A percentile compares a stretch with the other conserved stretches of the same genome.
phyloP scores from a whole-genome alignment of 2,329 filamentous ascomycete species.

The Sporothrix pseudoabietina region DNA sequence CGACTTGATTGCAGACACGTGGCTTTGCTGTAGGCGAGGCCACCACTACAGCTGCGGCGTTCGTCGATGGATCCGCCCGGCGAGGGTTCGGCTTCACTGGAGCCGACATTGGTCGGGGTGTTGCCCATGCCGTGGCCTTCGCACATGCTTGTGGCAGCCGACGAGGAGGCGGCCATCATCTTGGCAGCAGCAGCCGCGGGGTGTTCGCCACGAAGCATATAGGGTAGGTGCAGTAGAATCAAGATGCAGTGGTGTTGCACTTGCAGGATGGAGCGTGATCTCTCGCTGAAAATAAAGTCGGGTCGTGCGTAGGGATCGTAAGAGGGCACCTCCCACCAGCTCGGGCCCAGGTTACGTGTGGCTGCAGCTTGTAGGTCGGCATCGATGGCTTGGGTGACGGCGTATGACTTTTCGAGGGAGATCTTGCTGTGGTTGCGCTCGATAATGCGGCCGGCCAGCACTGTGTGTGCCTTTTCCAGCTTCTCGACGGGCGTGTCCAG shows the following conservation, averaged over 20 bases:
- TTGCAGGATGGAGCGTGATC: constrained; percentile 49
- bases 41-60: neutral
- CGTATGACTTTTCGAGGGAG: constrained; percentile 44
- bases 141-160: neutral
- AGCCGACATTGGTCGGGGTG: neutral
- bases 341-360: constrained; percentile 44
- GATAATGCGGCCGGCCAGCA: constrained; percentile 50
- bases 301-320: constrained; percentile 35
- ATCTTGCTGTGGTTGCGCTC: constrained; percentile 52
- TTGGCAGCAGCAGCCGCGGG: constrained; percentile 37
- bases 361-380: constrained; percentile 50
- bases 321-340: constrained; percentile 53
- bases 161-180: constrained; percentile 17
- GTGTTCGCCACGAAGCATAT: constrained; percentile 46
- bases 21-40: constrained; percentile 52
- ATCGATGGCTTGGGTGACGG: constrained; percentile 49
- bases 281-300: constrained; percentile 39
- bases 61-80: neutral
- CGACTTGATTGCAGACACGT: constrained; percentile 55
- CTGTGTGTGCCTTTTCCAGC: constrained; percentile 50
- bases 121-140: neutral
- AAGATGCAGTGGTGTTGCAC: constrained; percentile 55
- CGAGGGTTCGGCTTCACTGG: neutral
- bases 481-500: constrained; percentile 46
- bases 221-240: constrained; percentile 58